Base-by-base conservation (phyloP, 495 filamentous ascomycete genomes). In the Talaromyces proteolyticus region DNA sequence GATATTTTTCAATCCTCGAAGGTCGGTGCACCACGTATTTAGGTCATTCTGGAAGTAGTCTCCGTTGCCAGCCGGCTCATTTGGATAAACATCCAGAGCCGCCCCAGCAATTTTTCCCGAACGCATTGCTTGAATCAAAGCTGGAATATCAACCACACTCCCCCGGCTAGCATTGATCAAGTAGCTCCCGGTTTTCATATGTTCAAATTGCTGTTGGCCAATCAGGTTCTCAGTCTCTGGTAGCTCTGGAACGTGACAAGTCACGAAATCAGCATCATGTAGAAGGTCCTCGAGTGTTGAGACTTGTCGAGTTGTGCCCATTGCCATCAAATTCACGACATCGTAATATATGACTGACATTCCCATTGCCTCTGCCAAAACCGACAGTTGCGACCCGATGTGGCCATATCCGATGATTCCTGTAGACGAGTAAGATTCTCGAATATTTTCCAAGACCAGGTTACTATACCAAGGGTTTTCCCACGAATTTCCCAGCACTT, bases 401-500 rank as follows among this genome's bases (percentile, higher is more conserved):
- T 99, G 94, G 42, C 94, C 94, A 62, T 99, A 97, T 17, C 94
- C 94, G 51, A 99, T 82, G 49, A 99, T 97, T 45, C 89, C 86
- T 84, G 55, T 8, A 29, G 16, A 17, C 7, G 0, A n/a, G 17
- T 41, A 17, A 22, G 12, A 24, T 49, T 62, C 51, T 39, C 20
- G 18, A 24, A 23, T 1, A 20, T 25, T 24, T 21, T 16, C 18
- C 22, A 47, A 16, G 20, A 18, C 24, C 38, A 50, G 21, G 44
- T 36, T 22, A 6, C 57, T 68, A 20, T 75, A 86, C 88, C 92
- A 39, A 99, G 77, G 24, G 91, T 96, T 74, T 99, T 99, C 59
- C 94, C 94, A 56, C 94, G 83, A 54, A 99, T 88, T 66, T 97
- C 94, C 92, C 94, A 96, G 79, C 93, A 97, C 59, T 86, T 88